Percentiles rank a stretch among this genome's conserved stretches.
Evolutionary conservation across 306 rosid genomes (phyloP).

Genomic region (cucumber (Cucumis sativus)): DNA sequence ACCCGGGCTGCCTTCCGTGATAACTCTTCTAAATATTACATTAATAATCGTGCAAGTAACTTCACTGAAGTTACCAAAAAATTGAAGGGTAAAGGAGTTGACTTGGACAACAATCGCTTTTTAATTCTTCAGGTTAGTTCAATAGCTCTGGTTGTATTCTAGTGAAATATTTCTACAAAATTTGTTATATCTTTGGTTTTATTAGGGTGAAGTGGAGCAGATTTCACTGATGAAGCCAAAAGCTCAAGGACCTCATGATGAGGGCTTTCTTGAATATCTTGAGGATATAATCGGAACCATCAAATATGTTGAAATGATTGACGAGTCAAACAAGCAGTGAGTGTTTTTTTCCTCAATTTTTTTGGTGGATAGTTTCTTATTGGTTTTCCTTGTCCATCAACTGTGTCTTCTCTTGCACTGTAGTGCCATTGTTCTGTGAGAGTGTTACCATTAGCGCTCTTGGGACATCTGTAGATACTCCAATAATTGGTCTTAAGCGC

Average conservation of each 20-base stretch:
- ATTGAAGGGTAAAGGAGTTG: slow-evolving; percentile 92
- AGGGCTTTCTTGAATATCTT: slow-evolving; percentile 92
- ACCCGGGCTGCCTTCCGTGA: slow-evolving; percentile 83
- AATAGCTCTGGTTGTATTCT: background rate
- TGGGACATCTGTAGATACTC: background rate
- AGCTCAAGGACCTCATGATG: slow-evolving; percentile 97
- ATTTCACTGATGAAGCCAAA: slow-evolving; percentile 97
- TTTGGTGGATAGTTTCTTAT: background rate
- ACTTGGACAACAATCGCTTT: slow-evolving; percentile 91
- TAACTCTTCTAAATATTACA: slow-evolving; percentile 83
- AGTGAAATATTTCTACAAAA: background rate
- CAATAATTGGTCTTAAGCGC: background rate
- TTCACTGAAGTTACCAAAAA: slow-evolving; percentile 94
- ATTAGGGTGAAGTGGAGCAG: slow-evolving; percentile 94
- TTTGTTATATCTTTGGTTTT: slow-evolving; percentile 13
- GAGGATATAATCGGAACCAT: slow-evolving; percentile 92
- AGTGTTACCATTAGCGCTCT: background rate
- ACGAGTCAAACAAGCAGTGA: slow-evolving; percentile 69
- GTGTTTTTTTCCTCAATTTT: slow-evolving; percentile 16
- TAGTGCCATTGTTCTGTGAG: background rate
- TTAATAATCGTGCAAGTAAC: slow-evolving; percentile 70
- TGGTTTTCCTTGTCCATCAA: background rate
- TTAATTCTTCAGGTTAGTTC: slow-evolving; percentile 77
- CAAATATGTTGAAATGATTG: slow-evolving; percentile 83
- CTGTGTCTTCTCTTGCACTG: background rate